Evolutionary conservation across 2,329 filamentous ascomycete genomes (phyloP).

Genomic region (Cladosporium sp.): DNA sequence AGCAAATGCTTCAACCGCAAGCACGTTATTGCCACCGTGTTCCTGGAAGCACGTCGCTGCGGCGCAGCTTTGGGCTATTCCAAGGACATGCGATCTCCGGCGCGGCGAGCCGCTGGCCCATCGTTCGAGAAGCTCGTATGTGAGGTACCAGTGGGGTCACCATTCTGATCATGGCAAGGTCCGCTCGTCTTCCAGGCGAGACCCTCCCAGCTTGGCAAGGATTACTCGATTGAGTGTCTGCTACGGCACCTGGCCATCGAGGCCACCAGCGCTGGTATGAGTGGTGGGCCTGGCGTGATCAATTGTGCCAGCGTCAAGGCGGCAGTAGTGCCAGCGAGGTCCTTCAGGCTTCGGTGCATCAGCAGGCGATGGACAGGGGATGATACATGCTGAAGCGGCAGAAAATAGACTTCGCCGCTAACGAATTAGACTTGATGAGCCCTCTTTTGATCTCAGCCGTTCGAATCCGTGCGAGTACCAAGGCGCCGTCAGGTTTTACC

Average conservation of each 20-base stretch:
- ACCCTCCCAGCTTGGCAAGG: background rate
- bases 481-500: too few species aligned
- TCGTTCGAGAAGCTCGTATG: constrained; percentile 2
- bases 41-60: background rate
- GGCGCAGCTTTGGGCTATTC: background rate
- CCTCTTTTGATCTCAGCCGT: too few species aligned
- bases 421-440: too few species aligned
- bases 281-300: too few species aligned
- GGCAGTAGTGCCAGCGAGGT: too few species aligned
- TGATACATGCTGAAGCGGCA: background rate
- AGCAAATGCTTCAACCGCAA: background rate
- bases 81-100: background rate
- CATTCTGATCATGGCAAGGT: background rate
- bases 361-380: background rate
- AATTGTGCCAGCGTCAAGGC: background rate
- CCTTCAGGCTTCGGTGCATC: background rate
- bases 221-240: constrained; percentile 2
- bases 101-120: background rate
- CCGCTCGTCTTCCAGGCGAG: too few species aligned
- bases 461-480: background rate
- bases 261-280: too few species aligned
- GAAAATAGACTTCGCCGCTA: background rate
- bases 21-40: background rate
- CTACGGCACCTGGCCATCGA: too few species aligned
- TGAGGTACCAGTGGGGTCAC: background rate